Percentiles rank a stretch among this genome's conserved stretches.
Conservation (phyloP, 305 asterid species). For the Fraxinus sp. region DNA sequence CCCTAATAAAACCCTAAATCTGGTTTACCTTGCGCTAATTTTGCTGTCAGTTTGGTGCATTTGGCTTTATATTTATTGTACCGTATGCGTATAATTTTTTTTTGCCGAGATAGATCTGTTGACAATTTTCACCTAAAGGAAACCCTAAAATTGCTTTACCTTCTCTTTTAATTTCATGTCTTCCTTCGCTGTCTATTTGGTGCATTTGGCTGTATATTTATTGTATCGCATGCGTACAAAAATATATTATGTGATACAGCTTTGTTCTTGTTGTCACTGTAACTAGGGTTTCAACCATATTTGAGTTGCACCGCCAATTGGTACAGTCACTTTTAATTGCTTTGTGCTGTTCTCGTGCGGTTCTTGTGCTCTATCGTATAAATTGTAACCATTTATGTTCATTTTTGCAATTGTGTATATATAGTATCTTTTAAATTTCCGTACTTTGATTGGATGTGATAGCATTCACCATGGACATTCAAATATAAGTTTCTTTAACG, state of each 20-base stretch:
- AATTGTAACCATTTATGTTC: neutral
- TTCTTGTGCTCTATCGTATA: neutral
- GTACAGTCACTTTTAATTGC: neutral
- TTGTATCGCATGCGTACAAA: neutral
- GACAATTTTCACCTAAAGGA: slow-evolving; percentile 21
- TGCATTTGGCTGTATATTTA: neutral
- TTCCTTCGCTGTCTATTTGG: slow-evolving; percentile 13
- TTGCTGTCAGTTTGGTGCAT: neutral
- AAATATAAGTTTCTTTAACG: neutral
- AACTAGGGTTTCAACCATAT: slow-evolving; percentile 39
- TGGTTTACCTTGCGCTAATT: neutral
- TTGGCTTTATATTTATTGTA: neutral
- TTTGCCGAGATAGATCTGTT: neutral
- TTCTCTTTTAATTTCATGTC: slow-evolving; percentile 7
- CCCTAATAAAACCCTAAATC: slow-evolving; percentile 15
- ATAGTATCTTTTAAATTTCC: neutral
- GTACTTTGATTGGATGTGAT: neutral
- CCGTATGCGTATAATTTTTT: neutral
- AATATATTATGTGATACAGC: slow-evolving; percentile 10
- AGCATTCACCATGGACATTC: neutral
- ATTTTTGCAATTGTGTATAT: neutral
- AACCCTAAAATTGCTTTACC: slow-evolving; percentile 19
- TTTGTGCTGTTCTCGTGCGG: neutral
- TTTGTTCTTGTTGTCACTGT: slow-evolving; percentile 14
- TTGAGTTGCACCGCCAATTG: neutral